These are phyloP conservation scores for Botrytis porri DNA, from an alignment of 2,329 filamentous ascomycete genomes.

Conservation along the genomic window DNA sequence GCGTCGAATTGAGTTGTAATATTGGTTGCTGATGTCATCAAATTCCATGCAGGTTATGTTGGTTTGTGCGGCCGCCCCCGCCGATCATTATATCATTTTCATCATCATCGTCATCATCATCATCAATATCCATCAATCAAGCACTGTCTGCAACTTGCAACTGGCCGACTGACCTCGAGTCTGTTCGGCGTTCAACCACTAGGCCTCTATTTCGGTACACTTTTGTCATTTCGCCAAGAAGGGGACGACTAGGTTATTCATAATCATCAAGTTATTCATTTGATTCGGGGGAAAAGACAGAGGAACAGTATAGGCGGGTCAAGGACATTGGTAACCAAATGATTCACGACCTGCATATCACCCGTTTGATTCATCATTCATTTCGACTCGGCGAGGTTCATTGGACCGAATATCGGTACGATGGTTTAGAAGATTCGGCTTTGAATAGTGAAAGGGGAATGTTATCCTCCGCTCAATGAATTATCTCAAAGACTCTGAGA, in stretches of 20 bases:
- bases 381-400: neutral
- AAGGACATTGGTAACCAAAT: neutral
- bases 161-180: neutral
- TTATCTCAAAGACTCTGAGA: neutral
- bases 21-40: slow-evolving; percentile 8
- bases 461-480: neutral
- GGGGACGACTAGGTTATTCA: neutral
- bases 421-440: neutral
- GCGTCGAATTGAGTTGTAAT: no score
- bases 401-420: neutral
- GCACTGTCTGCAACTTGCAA: neutral
- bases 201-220: neutral
- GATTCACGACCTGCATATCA: neutral
- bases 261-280: neutral
- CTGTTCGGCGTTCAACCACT: neutral
- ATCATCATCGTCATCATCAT: neutral
- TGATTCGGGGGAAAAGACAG: neutral
- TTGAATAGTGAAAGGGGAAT: neutral
- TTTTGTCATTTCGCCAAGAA: neutral
- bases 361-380: neutral
- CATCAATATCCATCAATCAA: no score
- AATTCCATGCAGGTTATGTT: neutral
- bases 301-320: neutral
- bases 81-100: slow-evolving; percentile 1
- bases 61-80: neutral